A percentile compares a stretch with the other conserved stretches of the same genome.
phyloP scores from a whole-genome alignment of 805 yeast species.

The Nakazawaea anatomiae region DNA sequence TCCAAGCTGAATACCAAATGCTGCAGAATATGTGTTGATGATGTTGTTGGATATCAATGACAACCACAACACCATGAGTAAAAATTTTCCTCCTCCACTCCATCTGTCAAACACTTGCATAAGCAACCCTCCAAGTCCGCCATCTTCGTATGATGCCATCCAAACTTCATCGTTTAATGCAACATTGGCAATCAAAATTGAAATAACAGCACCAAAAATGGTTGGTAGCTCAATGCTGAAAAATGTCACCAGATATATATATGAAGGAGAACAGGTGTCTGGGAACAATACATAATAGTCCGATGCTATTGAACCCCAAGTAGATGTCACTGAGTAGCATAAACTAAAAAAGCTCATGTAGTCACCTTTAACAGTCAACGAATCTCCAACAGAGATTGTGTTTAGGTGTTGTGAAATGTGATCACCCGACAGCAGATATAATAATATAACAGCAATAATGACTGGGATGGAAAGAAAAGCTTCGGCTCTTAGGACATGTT shows the following conservation, averaged over 20 bases:
- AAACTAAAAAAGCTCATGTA: slow-evolving; percentile 69
- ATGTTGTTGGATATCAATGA: slow-evolving; percentile 80
- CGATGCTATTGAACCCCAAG: slow-evolving; percentile 86
- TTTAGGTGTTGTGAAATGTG: slow-evolving; percentile 28
- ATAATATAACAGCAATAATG: slow-evolving; percentile 54
- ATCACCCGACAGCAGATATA: slow-evolving; percentile 52
- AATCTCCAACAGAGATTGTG: slow-evolving; percentile 29
- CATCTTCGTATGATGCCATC: slow-evolving; percentile 44
- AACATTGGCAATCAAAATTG: slow-evolving; percentile 61
- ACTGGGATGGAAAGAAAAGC: slow-evolving; percentile 65
- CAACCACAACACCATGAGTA: slow-evolving; percentile 61
- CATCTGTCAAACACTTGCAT: slow-evolving; percentile 61
- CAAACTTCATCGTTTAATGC: slow-evolving; percentile 55
- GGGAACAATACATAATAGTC: slow-evolving; percentile 84
- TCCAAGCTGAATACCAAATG: slow-evolving; percentile 67
- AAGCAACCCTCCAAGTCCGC: slow-evolving; percentile 75
- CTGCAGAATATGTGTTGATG: slow-evolving; percentile 76
- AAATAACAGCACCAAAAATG: slow-evolving; percentile 68
- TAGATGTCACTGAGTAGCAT: slow-evolving; percentile 71
- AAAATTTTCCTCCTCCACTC: slow-evolving; percentile 74
- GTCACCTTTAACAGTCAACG: slow-evolving; percentile 50
- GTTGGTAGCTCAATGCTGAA: slow-evolving; percentile 68
- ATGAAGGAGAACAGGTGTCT: slow-evolving; percentile 52
- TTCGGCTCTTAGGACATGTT: slow-evolving; percentile 63
- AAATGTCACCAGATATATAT: slow-evolving; percentile 56